Base-by-base conservation (phyloP, 768 basidiomycete species). In the Mycena rosella region DNA sequence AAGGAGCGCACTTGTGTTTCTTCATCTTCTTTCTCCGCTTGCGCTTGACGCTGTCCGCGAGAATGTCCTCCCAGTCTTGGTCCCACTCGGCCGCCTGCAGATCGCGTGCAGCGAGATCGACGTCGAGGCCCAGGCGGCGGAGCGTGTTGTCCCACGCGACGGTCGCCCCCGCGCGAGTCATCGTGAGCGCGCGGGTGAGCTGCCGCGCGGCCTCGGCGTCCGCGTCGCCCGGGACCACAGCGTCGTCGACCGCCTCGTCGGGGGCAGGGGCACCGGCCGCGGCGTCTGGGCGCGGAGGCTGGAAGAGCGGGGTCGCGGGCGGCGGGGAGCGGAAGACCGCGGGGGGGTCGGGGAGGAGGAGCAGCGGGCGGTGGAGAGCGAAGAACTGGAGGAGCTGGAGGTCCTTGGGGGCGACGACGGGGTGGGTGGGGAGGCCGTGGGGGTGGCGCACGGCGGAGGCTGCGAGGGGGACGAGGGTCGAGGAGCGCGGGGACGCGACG, bases 1-100 rank as follows among this genome's bases (percentile, higher is more conserved):
- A 27, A 29, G 53, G 29, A 4, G 85, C 93, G 79, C 75, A 95
- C 95, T 96, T 96, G 79, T 97, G 96, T 82, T 96, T 97, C 87
- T 92, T 95, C 91, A 97, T 97, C 89, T 96, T 97, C 89, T 90
- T 92, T 84, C 89, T 84, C 73, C 89, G 86, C 85, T 96, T 96
- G 78, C 94, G 87, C 84, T 91, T 92, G 30, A 88, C 89, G 72
- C 94, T 95, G 73, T 95, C 94, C 81, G 93, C 83, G 76, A 89
- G 78, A 18, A 93, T 85, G 48, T 87, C 85, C 70, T 88, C 85
- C 85, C 86, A 90, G 65, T 88, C 87, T 76, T 84, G 85, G 18
- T 88, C 85, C 72, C 84, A 80, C 71, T 87, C 69, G 7, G 27
- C 83, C 64, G 85, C 84, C 58, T 86, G 86, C 76, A 85, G 79